A percentile compares a stretch with the other conserved stretches of the same genome.
Evolutionary conservation across 1,284 basidiomycete genomes (phyloP).

Genomic region (Cryptococcus sp.): DNA sequence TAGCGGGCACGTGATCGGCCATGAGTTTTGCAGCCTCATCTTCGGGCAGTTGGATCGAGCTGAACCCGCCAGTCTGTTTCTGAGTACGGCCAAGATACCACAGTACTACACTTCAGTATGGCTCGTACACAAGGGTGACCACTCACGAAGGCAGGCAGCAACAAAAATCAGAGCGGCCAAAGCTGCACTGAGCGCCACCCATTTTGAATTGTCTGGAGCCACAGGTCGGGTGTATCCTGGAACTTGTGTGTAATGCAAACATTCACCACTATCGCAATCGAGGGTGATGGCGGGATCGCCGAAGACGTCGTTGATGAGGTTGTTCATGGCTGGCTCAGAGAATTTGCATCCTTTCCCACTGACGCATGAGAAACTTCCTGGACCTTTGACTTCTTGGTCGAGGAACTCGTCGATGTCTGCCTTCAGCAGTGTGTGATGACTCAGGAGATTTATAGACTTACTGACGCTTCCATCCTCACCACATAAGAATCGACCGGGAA

Average conservation of each 20-base stretch:
- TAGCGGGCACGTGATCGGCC: slow-evolving; percentile 88
- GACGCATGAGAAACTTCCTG: slow-evolving; percentile 79
- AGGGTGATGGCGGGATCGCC: slow-evolving; percentile 87
- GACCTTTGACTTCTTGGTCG: slow-evolving; percentile 81
- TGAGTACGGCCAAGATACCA: slow-evolving; percentile 82
- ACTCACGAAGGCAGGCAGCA: slow-evolving; percentile 47
- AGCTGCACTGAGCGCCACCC: slow-evolving; percentile 78
- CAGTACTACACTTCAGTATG: slow-evolving; percentile 56
- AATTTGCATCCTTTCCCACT: slow-evolving; percentile 72
- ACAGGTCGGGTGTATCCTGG: slow-evolving; percentile 82
- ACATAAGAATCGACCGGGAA: slow-evolving; percentile 88
- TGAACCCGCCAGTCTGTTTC: slow-evolving; percentile 59
- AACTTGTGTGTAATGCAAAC: slow-evolving; percentile 86
- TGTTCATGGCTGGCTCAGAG: slow-evolving; percentile 94
- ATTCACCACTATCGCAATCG: slow-evolving; percentile 84
- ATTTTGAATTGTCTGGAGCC: slow-evolving; percentile 71
- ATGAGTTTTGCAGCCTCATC: slow-evolving; percentile 78
- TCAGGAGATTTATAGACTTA: slow-evolving; percentile 48
- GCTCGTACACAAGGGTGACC: neutral
- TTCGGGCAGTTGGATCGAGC: slow-evolving; percentile 72
- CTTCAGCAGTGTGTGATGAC: neutral
- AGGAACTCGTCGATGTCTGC: slow-evolving; percentile 92
- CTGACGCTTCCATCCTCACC: slow-evolving; percentile 92
- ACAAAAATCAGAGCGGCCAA: slow-evolving; percentile 63
- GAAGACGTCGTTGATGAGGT: slow-evolving; percentile 87